Evolutionary conservation across 2,329 filamentous ascomycete species (phyloP).

Genomic region (Diaporthe vexans): DNA sequence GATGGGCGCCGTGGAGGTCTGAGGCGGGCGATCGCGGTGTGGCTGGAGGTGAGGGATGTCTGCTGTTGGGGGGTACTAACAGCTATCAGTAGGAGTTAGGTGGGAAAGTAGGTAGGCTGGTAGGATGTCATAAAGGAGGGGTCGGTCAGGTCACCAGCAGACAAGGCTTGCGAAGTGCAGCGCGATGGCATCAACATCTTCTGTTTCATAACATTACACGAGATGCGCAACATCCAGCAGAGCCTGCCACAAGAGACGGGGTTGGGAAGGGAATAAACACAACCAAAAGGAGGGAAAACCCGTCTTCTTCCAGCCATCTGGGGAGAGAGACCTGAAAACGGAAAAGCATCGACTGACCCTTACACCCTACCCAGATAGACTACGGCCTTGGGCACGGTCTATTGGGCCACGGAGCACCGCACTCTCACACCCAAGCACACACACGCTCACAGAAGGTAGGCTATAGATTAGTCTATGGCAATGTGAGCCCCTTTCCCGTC

Average conservation of each 20-base stretch:
- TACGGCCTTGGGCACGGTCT: constrained; percentile 27
- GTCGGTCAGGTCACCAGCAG: constrained; percentile 33
- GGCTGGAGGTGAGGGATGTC: constrained; percentile 32
- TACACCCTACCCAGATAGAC: constrained; percentile 22
- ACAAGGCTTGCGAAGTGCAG: constrained; percentile 24
- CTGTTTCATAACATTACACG: constrained; percentile 35
- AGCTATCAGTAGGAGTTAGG: constrained; percentile 29
- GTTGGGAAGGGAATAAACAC: constrained; percentile 5
- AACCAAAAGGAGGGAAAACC: background rate
- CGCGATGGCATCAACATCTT: constrained; percentile 32
- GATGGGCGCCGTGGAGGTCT: constrained; percentile 3
- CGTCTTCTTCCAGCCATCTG: background rate
- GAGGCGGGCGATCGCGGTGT: constrained; percentile 35
- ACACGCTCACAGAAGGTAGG: background rate
- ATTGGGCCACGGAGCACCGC: constrained; percentile 24
- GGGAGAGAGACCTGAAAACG: constrained; percentile 14
- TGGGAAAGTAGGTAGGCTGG: constrained; percentile 34
- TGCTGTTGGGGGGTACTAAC: constrained; percentile 27
- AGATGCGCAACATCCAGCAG: constrained; percentile 21
- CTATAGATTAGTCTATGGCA: background rate
- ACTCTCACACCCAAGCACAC: background rate
- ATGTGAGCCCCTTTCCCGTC: constrained; percentile 12
- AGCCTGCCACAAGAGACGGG: constrained; percentile 21
- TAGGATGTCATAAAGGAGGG: constrained; percentile 32
- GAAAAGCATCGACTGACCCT: constrained; percentile 34